phyloP scores from a whole-genome alignment of 257 asterid species.

The Agastache rugosa region DNA sequence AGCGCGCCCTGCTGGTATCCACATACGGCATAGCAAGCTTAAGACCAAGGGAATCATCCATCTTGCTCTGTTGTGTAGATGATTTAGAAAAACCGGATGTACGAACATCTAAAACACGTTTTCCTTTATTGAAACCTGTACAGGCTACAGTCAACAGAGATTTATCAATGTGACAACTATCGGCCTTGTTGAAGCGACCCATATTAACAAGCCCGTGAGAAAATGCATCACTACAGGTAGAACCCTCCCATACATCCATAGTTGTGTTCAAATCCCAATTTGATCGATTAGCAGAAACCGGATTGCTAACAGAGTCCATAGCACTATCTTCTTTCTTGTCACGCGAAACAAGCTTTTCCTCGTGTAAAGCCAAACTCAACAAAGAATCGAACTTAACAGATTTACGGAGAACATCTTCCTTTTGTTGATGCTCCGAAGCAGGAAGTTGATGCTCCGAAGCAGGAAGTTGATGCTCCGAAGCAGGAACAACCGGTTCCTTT shows the following conservation, averaged over 20 bases:
- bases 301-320: slow-evolving; percentile 33
- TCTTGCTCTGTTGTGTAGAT: slow-evolving; percentile 39
- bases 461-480: slow-evolving; percentile 37
- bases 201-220: slow-evolving; percentile 37
- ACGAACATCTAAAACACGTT: slow-evolving; percentile 43
- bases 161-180: slow-evolving; percentile 26
- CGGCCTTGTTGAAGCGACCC: slow-evolving; percentile 38
- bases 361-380: slow-evolving; percentile 53
- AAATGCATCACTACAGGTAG: slow-evolving; percentile 43
- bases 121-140: slow-evolving; percentile 51
- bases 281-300: slow-evolving; percentile 55
- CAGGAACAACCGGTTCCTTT: slow-evolving; percentile 41
- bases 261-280: slow-evolving; percentile 90
- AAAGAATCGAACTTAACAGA: slow-evolving; percentile 51
- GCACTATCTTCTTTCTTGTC: slow-evolving; percentile 38
- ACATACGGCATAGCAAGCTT: slow-evolving; percentile 58
- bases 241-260: slow-evolving; percentile 89
- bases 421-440: slow-evolving; percentile 35
- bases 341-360: slow-evolving; percentile 39
- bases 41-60: slow-evolving; percentile 66
- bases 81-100: slow-evolving; percentile 41
- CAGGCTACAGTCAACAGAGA: slow-evolving; percentile 43
- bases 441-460: too few relatives aligned
- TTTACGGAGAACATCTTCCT: slow-evolving; percentile 29
- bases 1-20: slow-evolving; percentile 38